Percentiles rank a stretch among this genome's conserved stretches.
Conservation (phyloP, 2,329 filamentous ascomycete genomes). For the Colletotrichum sp. region DNA sequence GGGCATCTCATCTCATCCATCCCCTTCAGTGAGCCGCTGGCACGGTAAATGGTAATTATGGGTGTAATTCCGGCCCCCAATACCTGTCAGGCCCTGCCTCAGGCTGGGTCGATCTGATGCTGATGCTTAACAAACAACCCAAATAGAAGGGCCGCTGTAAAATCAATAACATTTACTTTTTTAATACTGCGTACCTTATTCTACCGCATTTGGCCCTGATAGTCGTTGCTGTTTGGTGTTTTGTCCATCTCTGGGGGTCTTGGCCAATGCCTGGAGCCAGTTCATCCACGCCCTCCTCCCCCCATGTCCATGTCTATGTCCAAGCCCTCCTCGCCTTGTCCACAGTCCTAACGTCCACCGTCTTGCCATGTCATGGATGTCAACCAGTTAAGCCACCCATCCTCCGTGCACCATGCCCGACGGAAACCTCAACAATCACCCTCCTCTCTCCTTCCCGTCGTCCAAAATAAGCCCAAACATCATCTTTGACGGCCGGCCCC, state of each 20-base stretch:
- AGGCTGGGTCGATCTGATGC: not conserved
- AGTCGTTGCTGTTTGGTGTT: not conserved
- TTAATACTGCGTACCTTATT: not conserved
- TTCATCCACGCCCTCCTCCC: slow-evolving; percentile 3
- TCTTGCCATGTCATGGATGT: not conserved
- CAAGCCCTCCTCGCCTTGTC: not conserved
- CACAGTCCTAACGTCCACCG: not conserved
- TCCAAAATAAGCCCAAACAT: slow-evolving; percentile 18
- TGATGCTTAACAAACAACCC: not conserved
- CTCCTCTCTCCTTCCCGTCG: not conserved
- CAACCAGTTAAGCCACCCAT: not conserved
- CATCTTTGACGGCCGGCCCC: slow-evolving; percentile 2
- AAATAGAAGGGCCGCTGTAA: not conserved
- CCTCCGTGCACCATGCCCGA: not conserved
- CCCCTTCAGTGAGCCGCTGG: not conserved
- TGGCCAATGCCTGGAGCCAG: slow-evolving; percentile 1
- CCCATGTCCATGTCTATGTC: not conserved
- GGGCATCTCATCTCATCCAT: not conserved
- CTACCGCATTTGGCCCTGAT: not conserved
- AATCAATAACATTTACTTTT: not conserved
- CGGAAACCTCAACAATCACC: slow-evolving; percentile 11
- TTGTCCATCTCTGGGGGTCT: not conserved
- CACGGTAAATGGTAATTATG: not conserved
- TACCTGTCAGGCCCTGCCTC: not conserved
- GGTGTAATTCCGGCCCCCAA: not conserved